Evolutionary conservation across 495 filamentous ascomycete genomes (phyloP), one percentile per base, ranked within the genome.

Genomic region (Aspergillus homomorphus): DNA sequence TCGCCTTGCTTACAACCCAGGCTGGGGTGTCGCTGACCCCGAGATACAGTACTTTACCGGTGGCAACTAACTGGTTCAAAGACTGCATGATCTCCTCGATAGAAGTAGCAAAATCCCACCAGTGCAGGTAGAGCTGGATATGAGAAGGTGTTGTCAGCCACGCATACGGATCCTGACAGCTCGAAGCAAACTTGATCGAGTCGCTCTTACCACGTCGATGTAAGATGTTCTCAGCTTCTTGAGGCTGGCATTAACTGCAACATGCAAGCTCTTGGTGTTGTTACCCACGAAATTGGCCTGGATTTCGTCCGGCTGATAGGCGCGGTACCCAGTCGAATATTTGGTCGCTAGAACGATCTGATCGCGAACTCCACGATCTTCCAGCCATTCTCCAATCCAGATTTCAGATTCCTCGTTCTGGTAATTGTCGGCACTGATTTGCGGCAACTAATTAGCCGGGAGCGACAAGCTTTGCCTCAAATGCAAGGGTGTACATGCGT

Each of bases 361-460:
- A 28, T 87, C 88, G 26, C 83, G 85, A 19, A 80, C 70, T 5
- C 79, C 71, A 42, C 69, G 56, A 82, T 81, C 38, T 15, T 74
- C 73, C 81, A 91, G 84, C 89, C 89, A 92, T 58, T 91, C 89
- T 18, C 89, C 89, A 51, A 93, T 73, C 87, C 86, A 88, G 54
- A 90, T 73, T 58, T 83, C 85, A 56, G 70, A 72, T 61, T 91
- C 87, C 12, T 76, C 71, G 1, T 75, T 76, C 24, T 84, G 76
- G 73, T 92, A 92, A 68, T 79, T 83, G 65, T 84, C 88, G 45
- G 86, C 72, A 4, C n/a, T n/a, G n/a, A n/a, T n/a, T n/a, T n/a
- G n/a, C n/a, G n/a, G n/a, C n/a, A n/a, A n/a, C n/a, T n/a, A n/a
- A n/a, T n/a, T n/a, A n/a, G n/a, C n/a, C n/a, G n/a, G n/a, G n/a